Base-by-base conservation (phyloP, 164 flowering plant species). In the Paratinospora sagittata region DNA sequence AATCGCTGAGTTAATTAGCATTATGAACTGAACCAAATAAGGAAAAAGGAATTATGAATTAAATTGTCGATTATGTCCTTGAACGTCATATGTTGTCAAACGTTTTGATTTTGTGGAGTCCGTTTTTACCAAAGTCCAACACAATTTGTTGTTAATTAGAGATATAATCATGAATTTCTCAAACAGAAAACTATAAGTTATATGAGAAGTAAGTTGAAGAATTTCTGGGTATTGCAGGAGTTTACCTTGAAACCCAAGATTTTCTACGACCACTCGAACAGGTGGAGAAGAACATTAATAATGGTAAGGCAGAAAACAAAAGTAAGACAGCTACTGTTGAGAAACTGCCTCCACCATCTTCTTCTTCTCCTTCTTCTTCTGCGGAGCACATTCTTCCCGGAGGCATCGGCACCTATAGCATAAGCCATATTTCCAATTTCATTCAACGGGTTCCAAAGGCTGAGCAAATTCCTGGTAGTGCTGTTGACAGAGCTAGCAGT, bases 391-490 rank as follows among this genome's bases (percentile, higher is more conserved):
- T 82, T 34, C 90, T 94, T 3, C 98, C 95, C 0, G 98, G 98
- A 13, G 98, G 98, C 6, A 89, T 92, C 43, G 98, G 95, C 61
- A 92, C 98, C 4, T 94, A 92, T 77, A 90, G 84, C 36, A 90
- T 90, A 36, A 85, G 90, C 80, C 94, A 89, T 79, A 81, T 87
- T 72, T 78, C 95, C 2, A 78, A 76, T 75, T 81, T 84, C 65
- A 79, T 75, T 68, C 91, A 76, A 64, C 76, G 74, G 66, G 77
- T 79, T 60, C 82, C 86, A 6, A 90, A 88, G 83, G 81, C 91
- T 10, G 97, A 90, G 72, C 55, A 27, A 19, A 17, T 55, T 55
- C 43, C 75, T 0, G 27, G 68, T 5, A 79, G 74, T 67, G 33
- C 81, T 2, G 83, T 72, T 2, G 83, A 80, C 57, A 87, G 79